Conservation (phyloP, 371 early-diverging fungal species). For the Saksenaea oblongispora region DNA sequence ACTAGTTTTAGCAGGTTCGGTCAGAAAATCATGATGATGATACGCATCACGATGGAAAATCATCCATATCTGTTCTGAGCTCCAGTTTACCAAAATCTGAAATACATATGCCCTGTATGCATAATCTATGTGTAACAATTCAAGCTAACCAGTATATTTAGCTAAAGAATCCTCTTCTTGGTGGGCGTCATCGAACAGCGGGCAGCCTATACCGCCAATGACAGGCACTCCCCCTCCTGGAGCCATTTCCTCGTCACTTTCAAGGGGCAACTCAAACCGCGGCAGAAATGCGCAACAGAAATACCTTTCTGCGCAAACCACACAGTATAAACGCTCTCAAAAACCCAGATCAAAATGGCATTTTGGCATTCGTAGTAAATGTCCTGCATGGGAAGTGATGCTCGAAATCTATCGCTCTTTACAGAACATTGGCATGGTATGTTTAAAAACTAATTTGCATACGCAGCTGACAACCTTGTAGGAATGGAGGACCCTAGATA, state of each 20-base stretch:
- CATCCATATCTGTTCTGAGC: conserved; percentile 66
- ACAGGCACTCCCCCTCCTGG: conserved; percentile 50
- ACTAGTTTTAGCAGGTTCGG: background rate
- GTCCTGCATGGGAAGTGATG: conserved; percentile 96
- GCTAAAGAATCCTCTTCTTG: conserved; percentile 24
- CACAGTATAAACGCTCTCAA: conserved; percentile 21
- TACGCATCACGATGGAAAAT: conserved; percentile 33
- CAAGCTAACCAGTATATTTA: background rate
- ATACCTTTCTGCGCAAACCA: conserved; percentile 21
- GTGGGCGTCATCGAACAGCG: conserved; percentile 17
- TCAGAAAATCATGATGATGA: conserved; percentile 12
- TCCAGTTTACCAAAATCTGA: conserved; percentile 65
- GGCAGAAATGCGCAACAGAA: conserved; percentile 18
- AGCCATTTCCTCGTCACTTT: conserved; percentile 34
- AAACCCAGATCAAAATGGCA: conserved; percentile 82
- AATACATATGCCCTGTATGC: conserved; percentile 23
- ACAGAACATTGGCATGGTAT: conserved; percentile 82
- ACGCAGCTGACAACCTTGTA: conserved; percentile 12
- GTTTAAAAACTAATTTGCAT: background rate
- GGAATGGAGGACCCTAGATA: conserved; percentile 90
- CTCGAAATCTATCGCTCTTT: conserved; percentile 93
- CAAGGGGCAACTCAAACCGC: conserved; percentile 7
- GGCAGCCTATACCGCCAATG: conserved; percentile 34
- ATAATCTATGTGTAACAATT: background rate
- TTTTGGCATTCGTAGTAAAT: conserved; percentile 93